Base-by-base conservation (phyloP, 163 green algal species). In the Chlamydomonas reinhardtii region DNA sequence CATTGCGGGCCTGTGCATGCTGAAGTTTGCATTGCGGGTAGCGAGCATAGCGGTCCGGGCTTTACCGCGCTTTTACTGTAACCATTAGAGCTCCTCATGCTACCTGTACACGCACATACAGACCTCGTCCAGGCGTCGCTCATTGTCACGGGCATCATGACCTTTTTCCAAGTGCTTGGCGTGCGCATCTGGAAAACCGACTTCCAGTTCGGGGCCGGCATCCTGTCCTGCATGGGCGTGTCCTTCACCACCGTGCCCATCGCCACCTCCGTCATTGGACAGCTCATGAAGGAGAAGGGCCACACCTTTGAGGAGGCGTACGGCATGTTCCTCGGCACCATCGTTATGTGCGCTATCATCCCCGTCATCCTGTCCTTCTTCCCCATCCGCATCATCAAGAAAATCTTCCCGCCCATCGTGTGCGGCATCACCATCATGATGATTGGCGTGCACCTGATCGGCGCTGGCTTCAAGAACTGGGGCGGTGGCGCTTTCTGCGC, bases 391-490 rank as follows among this genome's bases (percentile, higher is more conserved):
- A 25, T 43, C 48, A 85, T 85, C 52, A 86, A 89, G 73, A 89
- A 86, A 69, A 85, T 95, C 37, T 97, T 98, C 88, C 95, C 96
- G 12, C 94, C 94, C n/a, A 91, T 97, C 43, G 95, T 98, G 34
- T 94, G 93, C 25, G 95, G 96, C 71, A 69, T 93, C n/a, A 93
- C 90, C 32, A 93, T 96, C 82, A 94, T 96, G 83, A 85, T 95
- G 3, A 95, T 94, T 69, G 94, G 94, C 71, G 90, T 89, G 2
- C 74, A 88, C 9, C 92, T 97, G 4, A 92, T 92, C 24, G 88
- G 76, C 8, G 91, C 90, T 29, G 94, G 94, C 29, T 91, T 97
- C 88, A 93, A 96, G 74, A 88, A 95, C 89, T 97, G 95, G 95
- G 95, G 95, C n/a, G 95, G 95, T 48, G 95, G 95, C 48, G 90